These are phyloP conservation scores for Orbilia quercus DNA, from an alignment of 2,329 filamentous ascomycete genomes.

Conservation along the genomic window DNA sequence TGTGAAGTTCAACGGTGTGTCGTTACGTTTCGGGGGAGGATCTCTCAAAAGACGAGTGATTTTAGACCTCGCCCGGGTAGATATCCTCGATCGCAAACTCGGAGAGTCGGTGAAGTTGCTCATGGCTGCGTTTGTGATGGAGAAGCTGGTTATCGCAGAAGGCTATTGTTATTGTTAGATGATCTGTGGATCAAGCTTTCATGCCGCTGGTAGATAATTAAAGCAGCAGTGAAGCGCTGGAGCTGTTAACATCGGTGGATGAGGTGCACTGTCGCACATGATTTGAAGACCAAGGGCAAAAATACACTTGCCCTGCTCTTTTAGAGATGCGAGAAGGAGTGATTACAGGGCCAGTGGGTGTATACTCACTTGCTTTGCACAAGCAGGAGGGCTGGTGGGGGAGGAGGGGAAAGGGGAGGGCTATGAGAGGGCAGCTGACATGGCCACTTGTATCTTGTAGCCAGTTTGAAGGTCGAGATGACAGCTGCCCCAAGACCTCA, in stretches of 20 bases:
- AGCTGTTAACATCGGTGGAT: background rate
- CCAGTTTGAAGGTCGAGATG: conserved; percentile 50
- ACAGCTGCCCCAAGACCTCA: conserved; percentile 42
- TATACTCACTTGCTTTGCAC: background rate
- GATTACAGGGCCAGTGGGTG: background rate
- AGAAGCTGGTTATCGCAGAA: background rate
- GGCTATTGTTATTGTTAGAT: background rate
- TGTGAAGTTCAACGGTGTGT: conserved; percentile 46
- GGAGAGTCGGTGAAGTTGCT: background rate
- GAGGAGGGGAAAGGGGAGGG: conserved; percentile 34
- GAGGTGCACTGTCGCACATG: conserved; percentile 3
- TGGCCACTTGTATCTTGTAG: conserved; percentile 12
- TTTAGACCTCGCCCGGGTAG: conserved; percentile 38
- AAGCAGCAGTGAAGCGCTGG: background rate
- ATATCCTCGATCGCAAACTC: conserved; percentile 29
- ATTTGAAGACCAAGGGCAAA: background rate
- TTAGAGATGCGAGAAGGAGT: background rate
- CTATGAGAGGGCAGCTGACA: conserved; percentile 35
- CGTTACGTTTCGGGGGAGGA: conserved; percentile 50
- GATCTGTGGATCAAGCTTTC: background rate
- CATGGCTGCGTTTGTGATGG: conserved; percentile 9
- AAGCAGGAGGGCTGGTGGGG: conserved; percentile 25
- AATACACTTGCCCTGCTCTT: too few relatives aligned
- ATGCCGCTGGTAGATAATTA: background rate
- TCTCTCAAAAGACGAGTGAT: conserved; percentile 38